Percentiles rank a stretch among this genome's conserved stretches.
Evolutionary conservation across 768 basidiomycete genomes (phyloP).

Genomic region (Phylloporus arenicola): DNA sequence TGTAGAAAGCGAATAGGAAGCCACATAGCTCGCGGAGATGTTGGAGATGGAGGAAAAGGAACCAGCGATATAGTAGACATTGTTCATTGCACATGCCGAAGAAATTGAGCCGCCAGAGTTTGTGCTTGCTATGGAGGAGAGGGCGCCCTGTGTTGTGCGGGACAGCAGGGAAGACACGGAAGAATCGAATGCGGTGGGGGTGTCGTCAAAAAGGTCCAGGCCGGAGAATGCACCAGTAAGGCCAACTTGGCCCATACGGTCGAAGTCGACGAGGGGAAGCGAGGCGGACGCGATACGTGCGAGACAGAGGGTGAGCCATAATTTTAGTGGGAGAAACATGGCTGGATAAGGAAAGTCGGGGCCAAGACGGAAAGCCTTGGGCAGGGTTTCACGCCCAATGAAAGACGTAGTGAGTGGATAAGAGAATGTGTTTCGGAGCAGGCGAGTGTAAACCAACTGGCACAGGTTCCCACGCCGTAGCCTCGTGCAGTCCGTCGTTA

Average conservation of each 20-base stretch:
- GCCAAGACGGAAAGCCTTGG: slow-evolving; percentile 4
- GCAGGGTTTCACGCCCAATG: neutral
- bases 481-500: neutral
- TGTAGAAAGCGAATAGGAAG: slow-evolving; percentile 61
- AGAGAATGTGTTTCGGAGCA: neutral
- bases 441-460: slow-evolving; percentile 12
- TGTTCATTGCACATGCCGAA: slow-evolving; percentile 65
- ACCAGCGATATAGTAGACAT: slow-evolving; percentile 76
- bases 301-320: slow-evolving; percentile 22
- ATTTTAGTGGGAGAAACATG: slow-evolving; percentile 5
- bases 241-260: slow-evolving; percentile 87
- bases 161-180: slow-evolving; percentile 66
- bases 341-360: neutral
- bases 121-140: slow-evolving; percentile 69
- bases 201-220: slow-evolving; percentile 65
- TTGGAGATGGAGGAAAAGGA: slow-evolving; percentile 69
- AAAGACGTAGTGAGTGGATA: neutral
- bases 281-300: slow-evolving; percentile 29
- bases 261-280: slow-evolving; percentile 60
- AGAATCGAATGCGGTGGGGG: slow-evolving; percentile 59
- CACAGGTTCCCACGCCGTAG: slow-evolving; percentile 23
- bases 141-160: slow-evolving; percentile 58
- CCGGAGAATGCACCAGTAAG: slow-evolving; percentile 87
- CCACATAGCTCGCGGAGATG: slow-evolving; percentile 63
- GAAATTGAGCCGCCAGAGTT: slow-evolving; percentile 73